Base-by-base conservation (phyloP, 1,284 basidiomycete genomes). In the Pseudozyma sp. region DNA sequence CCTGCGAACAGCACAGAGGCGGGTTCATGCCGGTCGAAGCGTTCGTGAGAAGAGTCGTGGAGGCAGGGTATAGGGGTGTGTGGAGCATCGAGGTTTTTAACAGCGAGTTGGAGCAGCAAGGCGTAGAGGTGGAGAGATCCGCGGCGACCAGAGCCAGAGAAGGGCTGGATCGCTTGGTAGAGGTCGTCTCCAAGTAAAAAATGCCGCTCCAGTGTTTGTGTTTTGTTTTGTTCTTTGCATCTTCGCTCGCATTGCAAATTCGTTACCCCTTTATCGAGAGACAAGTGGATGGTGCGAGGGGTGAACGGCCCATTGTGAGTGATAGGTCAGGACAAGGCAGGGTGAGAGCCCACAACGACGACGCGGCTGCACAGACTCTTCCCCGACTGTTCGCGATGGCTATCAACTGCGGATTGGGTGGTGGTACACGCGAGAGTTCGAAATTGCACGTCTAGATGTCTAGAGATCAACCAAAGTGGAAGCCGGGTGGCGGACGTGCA, bases 51-150 rank as follows among this genome's bases (percentile, higher is more conserved):
- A 76, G 81, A n/a, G 54, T 81, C 14, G 30, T 50, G 4, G 34
- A 60, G 42, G 79, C 82, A 0, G 84, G 85, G 14, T 85, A 85
- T 55, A 58, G 19, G 6, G 85, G 85, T 1, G 62, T 77, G 1
- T 84, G 85, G 80, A 79, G 75, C 16, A 64, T 85, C 35, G 85
- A 85, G 65, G 83, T 85, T 1, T 85, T 85, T 49, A 84, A 85
- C 54, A 73, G 79, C n/a, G 70, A 50, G 14, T 54, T 85, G 5
- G 52, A 50, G 11, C 63, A 76, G 9, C 24, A 39, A 7, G 52
- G 53, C 6, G 77, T 82, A 1, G 77, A 75, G 7, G 16, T 11
- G 7, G 44, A 61, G 45, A 84, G 85, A 4, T 24, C 24, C 24
- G 24, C 24, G 51, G 83, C 84, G 2, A 24, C 31, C 35, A 55